Evolutionary conservation across 768 basidiomycete genomes (phyloP), one percentile per base, ranked within the genome.

Genomic region (Tricholoma sp.): DNA sequence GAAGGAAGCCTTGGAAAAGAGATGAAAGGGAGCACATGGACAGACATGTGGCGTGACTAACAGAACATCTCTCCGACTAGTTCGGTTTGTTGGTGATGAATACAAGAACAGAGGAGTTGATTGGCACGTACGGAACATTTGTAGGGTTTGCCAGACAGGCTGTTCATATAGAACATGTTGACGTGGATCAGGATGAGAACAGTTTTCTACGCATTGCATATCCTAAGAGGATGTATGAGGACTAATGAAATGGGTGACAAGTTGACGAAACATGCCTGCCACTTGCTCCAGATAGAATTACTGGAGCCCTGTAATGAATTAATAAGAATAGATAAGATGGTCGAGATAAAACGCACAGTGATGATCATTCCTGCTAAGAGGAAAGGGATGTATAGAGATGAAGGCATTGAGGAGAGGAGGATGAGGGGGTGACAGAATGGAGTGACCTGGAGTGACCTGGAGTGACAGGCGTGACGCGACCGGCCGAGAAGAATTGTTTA

Each of bases 151-250:
- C 89, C 92, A 90, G 24, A 96, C 92, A 4, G 94, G 94, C 69
- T 98, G 96, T 66, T 98, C 94, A 69, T 90, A 98, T 31, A 91
- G 80, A 50, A 94, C 78, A 54, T 81, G 84, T 34, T 76, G 74
- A 3, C 65, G 59, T 2, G 85, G 80, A 70, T 91, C 75, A 36
- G 81, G 80, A 60, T 86, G 80, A 48, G 70, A 68, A 69, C 96
- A 98, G 70, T 95, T 90, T 79, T 93, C 93, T 44, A 98, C 95
- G 67, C 96, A 98, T 85, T 97, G 93, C 91, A 97, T 96, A 70
- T 98, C 96, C 86, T 89, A 58, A 3, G 11, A 28, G 31, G n/a
- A 1, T 42, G 41, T 6, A 39, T 37, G 11, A 52, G 20, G 1
- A n/a, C 4, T 2, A 24, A 17, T 33, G 41, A n/a, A 6, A 28